Evolutionary conservation across 2,329 filamentous ascomycete species (phyloP), one percentile per base, ranked within the genome.

Genomic region (Lecanicillium sp.): DNA sequence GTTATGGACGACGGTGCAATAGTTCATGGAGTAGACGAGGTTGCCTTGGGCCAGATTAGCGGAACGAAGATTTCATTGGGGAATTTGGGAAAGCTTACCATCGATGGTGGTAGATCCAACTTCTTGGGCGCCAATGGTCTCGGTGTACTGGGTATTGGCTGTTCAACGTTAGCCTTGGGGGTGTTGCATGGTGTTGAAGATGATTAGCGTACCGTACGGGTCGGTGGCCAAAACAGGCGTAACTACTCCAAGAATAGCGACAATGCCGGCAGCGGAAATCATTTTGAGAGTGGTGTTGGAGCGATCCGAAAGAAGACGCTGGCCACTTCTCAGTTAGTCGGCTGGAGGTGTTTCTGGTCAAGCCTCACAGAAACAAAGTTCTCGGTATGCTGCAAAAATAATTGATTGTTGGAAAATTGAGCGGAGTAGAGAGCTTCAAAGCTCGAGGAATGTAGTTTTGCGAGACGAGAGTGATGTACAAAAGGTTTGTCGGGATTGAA

Each of bases 1-100:
- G 40, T 51, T 52, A 19, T 58, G 51, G 19, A 59, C 45, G 35
- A 63, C 42, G 44, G 52, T 54, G 52, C 61, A 64, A 38, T 58
- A 45, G 48, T 60, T 62, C 46, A 60, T 52, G 19, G 58, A 54
- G 45, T 58, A 57, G 31, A 63, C 44, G 20, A 57, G 37, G 16
- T 48, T 45, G 3, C 58, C 59, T 63, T 14, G 16, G 5, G 15
- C 7, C n/a, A 32, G 5, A 42, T 40, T 27, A 37, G 4, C 3
- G 1, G 15, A 35, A 27, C 12, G 2, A 11, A 6, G n/a, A 11
- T 5, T 16, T 19, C 12, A 32, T 14, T 3, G 14, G 13, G 9
- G 1, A 11, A 12, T 2, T 16, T 15, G 20, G 9, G 19, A 14
- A 16, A 20, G 22, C 44, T 42, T 51, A 59, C 60, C 60, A 9